phyloP scores from a whole-genome alignment of 73 alveolate genomes.

The Halteria grandinella region DNA sequence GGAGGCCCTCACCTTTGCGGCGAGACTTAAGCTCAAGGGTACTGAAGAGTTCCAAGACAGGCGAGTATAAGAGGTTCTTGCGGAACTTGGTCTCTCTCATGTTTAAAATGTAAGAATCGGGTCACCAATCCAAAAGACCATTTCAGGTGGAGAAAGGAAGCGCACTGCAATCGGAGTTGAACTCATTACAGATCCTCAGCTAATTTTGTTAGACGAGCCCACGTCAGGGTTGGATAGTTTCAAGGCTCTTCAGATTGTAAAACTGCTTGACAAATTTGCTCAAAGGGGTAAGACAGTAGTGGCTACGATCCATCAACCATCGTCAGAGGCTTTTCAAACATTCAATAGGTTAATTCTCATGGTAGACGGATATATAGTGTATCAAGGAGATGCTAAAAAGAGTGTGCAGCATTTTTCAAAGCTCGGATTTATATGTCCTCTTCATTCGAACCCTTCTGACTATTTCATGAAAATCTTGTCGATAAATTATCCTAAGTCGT shows the following conservation, averaged over 20 bases:
- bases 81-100: background rate
- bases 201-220: conserved; percentile 70
- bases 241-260: conserved; percentile 59
- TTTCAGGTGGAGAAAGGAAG: conserved; percentile 69
- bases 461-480: conserved; percentile 19
- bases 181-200: conserved; percentile 65
- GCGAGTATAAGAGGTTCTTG: conserved; percentile 1
- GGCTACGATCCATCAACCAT: conserved; percentile 79
- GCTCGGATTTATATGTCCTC: conserved; percentile 71
- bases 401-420: conserved; percentile 41
- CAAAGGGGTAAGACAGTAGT: conserved; percentile 62
- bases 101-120: conserved; percentile 53
- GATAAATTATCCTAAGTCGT: background rate
- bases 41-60: background rate
- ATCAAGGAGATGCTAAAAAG: conserved; percentile 58
- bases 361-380: conserved; percentile 64
- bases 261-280: background rate
- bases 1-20: conserved; percentile 70
- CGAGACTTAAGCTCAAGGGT: background rate
- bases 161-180: conserved; percentile 72
- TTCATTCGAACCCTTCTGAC: conserved; percentile 71
- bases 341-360: conserved; percentile 38
- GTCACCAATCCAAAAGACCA: conserved; percentile 52
- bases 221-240: conserved; percentile 71
- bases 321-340: conserved; percentile 48